Conservation (phyloP, 768 basidiomycete species). For the Tricholoma terreum region DNA sequence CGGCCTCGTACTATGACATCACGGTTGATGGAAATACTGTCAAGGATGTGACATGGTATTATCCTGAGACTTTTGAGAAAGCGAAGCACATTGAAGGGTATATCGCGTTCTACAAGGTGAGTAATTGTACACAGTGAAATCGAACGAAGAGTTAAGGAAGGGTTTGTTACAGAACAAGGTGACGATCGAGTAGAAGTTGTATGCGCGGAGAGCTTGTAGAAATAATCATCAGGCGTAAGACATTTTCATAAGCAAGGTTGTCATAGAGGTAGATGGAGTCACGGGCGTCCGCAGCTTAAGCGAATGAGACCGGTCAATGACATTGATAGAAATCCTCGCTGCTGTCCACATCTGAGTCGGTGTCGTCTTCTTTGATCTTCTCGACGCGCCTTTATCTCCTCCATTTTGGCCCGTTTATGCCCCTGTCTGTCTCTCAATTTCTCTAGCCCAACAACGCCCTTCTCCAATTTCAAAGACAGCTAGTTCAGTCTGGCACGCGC, state of each 20-base stretch:
- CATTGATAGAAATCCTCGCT: not conserved
- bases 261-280: too few relatives aligned
- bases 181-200: slow-evolving; percentile 20
- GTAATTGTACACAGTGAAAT: not conserved
- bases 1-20: slow-evolving; percentile 65
- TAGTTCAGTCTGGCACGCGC: not conserved
- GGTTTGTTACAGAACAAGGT: slow-evolving; percentile 36
- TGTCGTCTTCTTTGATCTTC: not conserved
- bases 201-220: not conserved
- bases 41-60: slow-evolving; percentile 69
- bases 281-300: too few relatives aligned
- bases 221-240: not conserved
- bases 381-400: not conserved
- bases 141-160: not conserved
- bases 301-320: not conserved
- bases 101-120: slow-evolving; percentile 78
- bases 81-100: slow-evolving; percentile 63
- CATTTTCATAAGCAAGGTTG: too few relatives aligned
- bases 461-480: not conserved
- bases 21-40: slow-evolving; percentile 44
- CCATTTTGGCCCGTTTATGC: not conserved
- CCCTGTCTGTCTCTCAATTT: not conserved
- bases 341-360: not conserved
- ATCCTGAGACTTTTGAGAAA: slow-evolving; percentile 49
- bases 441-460: not conserved